Evolutionary conservation across 768 basidiomycete species (phyloP).

Genomic region (Podaxis sp.): DNA sequence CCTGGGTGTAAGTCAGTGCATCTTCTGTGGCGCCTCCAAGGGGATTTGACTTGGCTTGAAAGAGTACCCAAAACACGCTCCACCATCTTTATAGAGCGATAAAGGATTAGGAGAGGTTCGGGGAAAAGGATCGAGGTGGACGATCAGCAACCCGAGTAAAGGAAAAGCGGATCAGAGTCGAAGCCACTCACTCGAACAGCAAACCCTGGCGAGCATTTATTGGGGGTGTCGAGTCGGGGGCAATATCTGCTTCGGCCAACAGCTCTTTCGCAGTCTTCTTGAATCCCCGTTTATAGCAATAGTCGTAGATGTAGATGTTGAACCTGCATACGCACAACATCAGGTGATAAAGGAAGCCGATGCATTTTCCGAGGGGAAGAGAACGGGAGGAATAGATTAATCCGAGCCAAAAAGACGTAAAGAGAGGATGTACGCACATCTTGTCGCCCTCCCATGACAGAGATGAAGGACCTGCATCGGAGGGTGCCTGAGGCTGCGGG

Average conservation of each 20-base stretch:
- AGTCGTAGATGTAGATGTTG: slow-evolving; percentile 88
- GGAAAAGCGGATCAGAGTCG: slow-evolving; percentile 15
- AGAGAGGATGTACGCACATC: slow-evolving; percentile 53
- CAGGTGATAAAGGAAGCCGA: neutral
- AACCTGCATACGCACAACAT: slow-evolving; percentile 51
- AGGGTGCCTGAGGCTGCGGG: slow-evolving; percentile 23
- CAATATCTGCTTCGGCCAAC: slow-evolving; percentile 63
- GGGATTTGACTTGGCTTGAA: slow-evolving; percentile 70
- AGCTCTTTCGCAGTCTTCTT: slow-evolving; percentile 71
- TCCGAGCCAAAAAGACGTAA: slow-evolving; percentile 4
- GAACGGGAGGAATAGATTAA: slow-evolving; percentile 6
- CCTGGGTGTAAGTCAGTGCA: slow-evolving; percentile 70
- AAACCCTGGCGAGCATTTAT: slow-evolving; percentile 84
- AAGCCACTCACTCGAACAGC: slow-evolving; percentile 69
- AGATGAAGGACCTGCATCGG: slow-evolving; percentile 19
- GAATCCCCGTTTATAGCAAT: slow-evolving; percentile 79
- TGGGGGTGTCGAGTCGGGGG: slow-evolving; percentile 63
- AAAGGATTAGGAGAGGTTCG: slow-evolving; percentile 9
- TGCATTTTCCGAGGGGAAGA: neutral
- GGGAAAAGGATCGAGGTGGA: slow-evolving; percentile 1
- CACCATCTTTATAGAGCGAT: slow-evolving; percentile 61
- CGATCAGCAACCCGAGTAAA: slow-evolving; percentile 15
- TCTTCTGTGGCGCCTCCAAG: slow-evolving; percentile 60
- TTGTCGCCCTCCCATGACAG: slow-evolving; percentile 83
- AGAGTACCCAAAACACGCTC: slow-evolving; percentile 87